Conservation (phyloP, 2,329 filamentous ascomycete genomes). For the Chrysoporthe deuterocubensis region DNA sequence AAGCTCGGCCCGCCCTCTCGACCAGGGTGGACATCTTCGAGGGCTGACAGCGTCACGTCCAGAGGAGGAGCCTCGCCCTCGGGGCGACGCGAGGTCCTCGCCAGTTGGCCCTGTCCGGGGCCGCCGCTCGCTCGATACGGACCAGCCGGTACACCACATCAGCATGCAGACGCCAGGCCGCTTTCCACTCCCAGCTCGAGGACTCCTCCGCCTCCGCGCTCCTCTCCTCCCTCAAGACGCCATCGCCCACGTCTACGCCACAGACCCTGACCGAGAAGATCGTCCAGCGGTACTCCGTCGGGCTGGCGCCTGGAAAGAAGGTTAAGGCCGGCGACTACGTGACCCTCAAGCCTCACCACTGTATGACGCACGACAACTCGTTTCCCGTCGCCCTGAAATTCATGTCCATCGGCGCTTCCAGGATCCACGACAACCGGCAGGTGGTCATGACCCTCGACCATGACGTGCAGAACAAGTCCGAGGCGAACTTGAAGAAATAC, state of each 20-base stretch:
- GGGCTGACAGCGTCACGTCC: neutral
- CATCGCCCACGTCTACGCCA: slow-evolving; percentile 46
- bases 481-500: slow-evolving; percentile 84
- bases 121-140: slow-evolving; percentile 17
- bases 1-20: slow-evolving; percentile 4
- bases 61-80: slow-evolving; percentile 38
- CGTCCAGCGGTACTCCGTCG: slow-evolving; percentile 78
- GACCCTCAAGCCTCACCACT: slow-evolving; percentile 69
- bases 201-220: slow-evolving; percentile 56
- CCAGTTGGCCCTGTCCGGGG: slow-evolving; percentile 26
- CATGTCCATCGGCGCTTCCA: slow-evolving; percentile 78
- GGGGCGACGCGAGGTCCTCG: slow-evolving; percentile 34
- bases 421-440: slow-evolving; percentile 72
- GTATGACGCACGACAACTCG: slow-evolving; percentile 78
- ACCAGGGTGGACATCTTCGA: neutral
- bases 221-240: slow-evolving; percentile 53
- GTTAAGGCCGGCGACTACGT: slow-evolving; percentile 86
- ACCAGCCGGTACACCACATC: slow-evolving; percentile 28
- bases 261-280: slow-evolving; percentile 95
- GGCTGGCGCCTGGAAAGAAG: slow-evolving; percentile 72
- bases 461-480: slow-evolving; percentile 82
- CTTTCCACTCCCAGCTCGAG: slow-evolving; percentile 68
- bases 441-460: slow-evolving; percentile 86
- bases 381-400: slow-evolving; percentile 66
- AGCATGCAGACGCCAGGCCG: slow-evolving; percentile 47